Evolutionary conservation across 106 monocot genomes (phyloP), one percentile per base, ranked within the genome.

Genomic region (Platanthera guangdongensis): DNA sequence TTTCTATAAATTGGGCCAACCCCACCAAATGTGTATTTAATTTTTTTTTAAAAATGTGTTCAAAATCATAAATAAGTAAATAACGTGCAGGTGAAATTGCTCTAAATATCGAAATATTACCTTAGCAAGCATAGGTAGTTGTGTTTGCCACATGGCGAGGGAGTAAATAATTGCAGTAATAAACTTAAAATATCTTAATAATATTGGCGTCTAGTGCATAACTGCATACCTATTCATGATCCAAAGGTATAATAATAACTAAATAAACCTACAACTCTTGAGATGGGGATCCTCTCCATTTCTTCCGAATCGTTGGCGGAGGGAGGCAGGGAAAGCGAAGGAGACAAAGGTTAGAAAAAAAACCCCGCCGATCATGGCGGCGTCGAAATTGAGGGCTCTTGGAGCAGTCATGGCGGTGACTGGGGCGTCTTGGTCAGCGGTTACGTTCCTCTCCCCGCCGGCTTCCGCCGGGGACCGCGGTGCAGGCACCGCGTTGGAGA

Each of bases 401-500:
- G 71, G 28, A n/a, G 52, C 81, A 6, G 76, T 77, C 45, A 16
- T 79, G 47, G 81, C 85, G 30, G 82, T 65, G 39, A 57, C 83
- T 14, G 80, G 78, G 63, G 74, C 79, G 3, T 73, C 79, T 50
- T 74, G 32, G 50, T 51, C 77, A 49, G 78, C 78, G 52, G 21
- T 76, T 45, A 71, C 79, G 6, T 15, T 81, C 4, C n/a, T 77
- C 4, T 63, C 52, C 1, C 30, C 87, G 46, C 80, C 85, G 13
- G 85, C 85, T n/a, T 16, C 74, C 19, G 84, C 85, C 4, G 47
- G 75, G 67, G 87, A 82, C 52, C 71, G 77, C 32, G 72, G 51
- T 7, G 45, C 51, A 0, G 28, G 54, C 52, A n/a, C 68, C 6
- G 89, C 72, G 16, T 53, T 89, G 68, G 87, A 81, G 63, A 69